phyloP scores from a whole-genome alignment of 805 yeast genomes.

The Saccharomycopsis sp. region DNA sequence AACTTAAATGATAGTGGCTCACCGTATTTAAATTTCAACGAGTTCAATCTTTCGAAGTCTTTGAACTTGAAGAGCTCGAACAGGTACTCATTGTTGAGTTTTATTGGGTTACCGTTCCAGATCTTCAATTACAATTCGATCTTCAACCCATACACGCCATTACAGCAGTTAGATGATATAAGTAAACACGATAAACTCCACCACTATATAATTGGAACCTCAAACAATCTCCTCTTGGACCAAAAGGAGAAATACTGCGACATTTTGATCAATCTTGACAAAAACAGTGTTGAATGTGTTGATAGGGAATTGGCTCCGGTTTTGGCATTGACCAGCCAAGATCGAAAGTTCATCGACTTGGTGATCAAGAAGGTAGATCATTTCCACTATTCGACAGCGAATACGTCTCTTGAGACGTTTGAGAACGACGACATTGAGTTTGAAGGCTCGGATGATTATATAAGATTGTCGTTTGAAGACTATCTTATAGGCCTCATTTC shows the following conservation, averaged over 20 bases:
- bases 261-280: slow-evolving; percentile 63
- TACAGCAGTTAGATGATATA: slow-evolving; percentile 82
- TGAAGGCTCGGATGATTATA: slow-evolving; percentile 80
- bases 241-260: slow-evolving; percentile 61
- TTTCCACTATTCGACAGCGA: slow-evolving; percentile 10
- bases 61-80: slow-evolving; percentile 70
- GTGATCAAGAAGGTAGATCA: slow-evolving; percentile 42
- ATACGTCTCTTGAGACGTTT: slow-evolving; percentile 12
- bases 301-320: slow-evolving; percentile 36
- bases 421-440: slow-evolving; percentile 29
- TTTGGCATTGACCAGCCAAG: slow-evolving; percentile 48
- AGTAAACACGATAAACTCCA: slow-evolving; percentile 42
- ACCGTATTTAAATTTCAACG: slow-evolving; percentile 55
- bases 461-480: slow-evolving; percentile 84
- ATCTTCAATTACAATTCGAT: slow-evolving; percentile 80
- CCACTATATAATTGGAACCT: slow-evolving; percentile 76
- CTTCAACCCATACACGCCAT: slow-evolving; percentile 89
- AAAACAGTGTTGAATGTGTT: slow-evolving; percentile 39
- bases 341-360: slow-evolving; percentile 67
- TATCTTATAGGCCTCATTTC: slow-evolving; percentile 73
- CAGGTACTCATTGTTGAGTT: slow-evolving; percentile 65
- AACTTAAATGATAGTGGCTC: slow-evolving; percentile 74
- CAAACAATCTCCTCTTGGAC: slow-evolving; percentile 72
- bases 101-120: slow-evolving; percentile 84
- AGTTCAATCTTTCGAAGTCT: slow-evolving; percentile 47